A percentile compares a stretch with the other conserved stretches of the same genome.
These are phyloP conservation scores for Colletotrichum agaves DNA, from an alignment of 2,329 filamentous ascomycete species.

Conservation along the genomic window DNA sequence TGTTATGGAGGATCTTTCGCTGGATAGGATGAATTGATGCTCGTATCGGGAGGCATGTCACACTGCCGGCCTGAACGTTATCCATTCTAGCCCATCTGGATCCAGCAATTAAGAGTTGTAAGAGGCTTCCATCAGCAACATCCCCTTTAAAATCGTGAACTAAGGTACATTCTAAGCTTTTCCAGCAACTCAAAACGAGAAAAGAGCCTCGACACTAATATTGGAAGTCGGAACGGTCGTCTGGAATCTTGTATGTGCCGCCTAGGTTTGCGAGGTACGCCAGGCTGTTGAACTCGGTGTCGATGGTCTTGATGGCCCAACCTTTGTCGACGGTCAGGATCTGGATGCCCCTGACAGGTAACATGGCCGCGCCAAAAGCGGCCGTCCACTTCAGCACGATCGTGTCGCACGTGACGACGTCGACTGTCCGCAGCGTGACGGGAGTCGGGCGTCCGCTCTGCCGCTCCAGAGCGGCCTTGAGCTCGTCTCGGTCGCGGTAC, in stretches of 20 bases:
- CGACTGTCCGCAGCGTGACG: neutral
- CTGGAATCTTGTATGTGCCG: conserved; percentile 1
- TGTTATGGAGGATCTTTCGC: too few species aligned
- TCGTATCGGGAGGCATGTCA: too few species aligned
- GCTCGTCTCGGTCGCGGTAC: conserved; percentile 3
- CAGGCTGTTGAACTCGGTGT: conserved; percentile 9
- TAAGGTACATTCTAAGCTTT: neutral
- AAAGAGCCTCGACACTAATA: neutral
- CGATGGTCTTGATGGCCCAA: neutral
- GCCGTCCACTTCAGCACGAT: conserved; percentile 12
- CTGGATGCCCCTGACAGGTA: conserved; percentile 10
- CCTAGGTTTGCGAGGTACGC: conserved; percentile 7
- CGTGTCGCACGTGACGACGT: neutral
- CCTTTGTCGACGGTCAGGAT: neutral
- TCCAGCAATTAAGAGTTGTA: neutral
- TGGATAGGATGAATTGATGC: too few species aligned
- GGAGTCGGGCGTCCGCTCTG: conserved; percentile 3
- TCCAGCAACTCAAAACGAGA: neutral
- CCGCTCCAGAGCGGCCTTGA: conserved; percentile 9
- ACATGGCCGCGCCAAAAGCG: neutral
- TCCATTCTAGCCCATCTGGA: too few species aligned
- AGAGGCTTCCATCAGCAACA: neutral
- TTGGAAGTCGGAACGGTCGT: neutral
- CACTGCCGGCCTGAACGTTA: neutral
- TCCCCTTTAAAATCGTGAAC: neutral